Percentiles rank a stretch among this genome's conserved stretches.
These are phyloP conservation scores for Yamadazyma phyllophila DNA, from an alignment of 805 yeast species.

Conservation along the genomic window DNA sequence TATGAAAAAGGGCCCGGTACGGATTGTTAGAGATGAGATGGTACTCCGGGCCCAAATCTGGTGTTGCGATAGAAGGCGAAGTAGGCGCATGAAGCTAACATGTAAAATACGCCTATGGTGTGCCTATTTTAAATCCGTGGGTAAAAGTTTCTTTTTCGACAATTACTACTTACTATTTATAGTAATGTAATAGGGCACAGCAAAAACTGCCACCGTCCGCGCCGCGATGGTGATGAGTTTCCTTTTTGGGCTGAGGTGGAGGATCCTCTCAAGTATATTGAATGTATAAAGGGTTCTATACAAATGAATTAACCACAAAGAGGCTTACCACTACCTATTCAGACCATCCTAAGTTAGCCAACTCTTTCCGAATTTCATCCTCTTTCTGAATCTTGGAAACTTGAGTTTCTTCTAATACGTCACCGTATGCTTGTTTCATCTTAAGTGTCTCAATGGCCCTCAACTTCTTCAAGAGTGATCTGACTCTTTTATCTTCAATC, in stretches of 20 bases:
- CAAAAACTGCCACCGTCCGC: not conserved
- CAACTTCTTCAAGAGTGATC: slow-evolving; percentile 86
- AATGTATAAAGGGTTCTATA: not conserved
- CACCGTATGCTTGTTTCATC: slow-evolving; percentile 79
- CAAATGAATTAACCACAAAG: not conserved
- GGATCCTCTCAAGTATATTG: not conserved
- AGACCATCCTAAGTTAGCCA: slow-evolving; percentile 68
- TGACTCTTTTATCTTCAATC: slow-evolving; percentile 87
- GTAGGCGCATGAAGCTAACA: not conserved
- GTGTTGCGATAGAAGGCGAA: no score
- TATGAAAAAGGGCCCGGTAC: not conserved
- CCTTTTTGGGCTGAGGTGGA: not conserved
- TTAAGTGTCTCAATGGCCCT: slow-evolving; percentile 93
- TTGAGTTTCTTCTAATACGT: slow-evolving; percentile 89
- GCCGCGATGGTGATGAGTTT: slow-evolving; percentile 5
- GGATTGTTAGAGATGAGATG: not conserved
- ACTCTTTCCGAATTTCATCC: slow-evolving; percentile 71
- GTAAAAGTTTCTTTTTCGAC: not conserved
- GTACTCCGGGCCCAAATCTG: no score
- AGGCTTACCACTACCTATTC: slow-evolving; percentile 21
- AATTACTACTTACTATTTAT: slow-evolving; percentile 7
- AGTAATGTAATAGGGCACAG: slow-evolving; percentile 4
- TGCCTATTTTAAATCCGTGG: slow-evolving; percentile 3
- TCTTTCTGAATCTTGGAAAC: slow-evolving; percentile 86
- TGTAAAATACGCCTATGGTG: not conserved